These are phyloP conservation scores for Sporothrix sp. DNA, from an alignment of 2,329 filamentous ascomycete species.

Conservation along the genomic window DNA sequence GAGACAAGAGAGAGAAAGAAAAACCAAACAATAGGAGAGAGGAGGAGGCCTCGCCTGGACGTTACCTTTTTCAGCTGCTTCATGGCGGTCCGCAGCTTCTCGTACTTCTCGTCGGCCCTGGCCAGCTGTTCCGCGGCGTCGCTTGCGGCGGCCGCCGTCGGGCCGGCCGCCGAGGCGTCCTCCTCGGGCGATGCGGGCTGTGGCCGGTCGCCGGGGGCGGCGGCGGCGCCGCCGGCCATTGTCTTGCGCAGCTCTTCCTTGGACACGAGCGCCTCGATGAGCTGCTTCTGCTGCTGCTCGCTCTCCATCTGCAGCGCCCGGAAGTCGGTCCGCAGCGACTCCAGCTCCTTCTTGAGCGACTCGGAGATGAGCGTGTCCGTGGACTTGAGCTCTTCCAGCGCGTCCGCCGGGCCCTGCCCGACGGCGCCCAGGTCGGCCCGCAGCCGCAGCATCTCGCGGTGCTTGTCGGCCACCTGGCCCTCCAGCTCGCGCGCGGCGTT, in stretches of 20 bases:
- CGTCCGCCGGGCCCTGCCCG: conserved; percentile 43
- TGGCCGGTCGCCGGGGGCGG: background rate
- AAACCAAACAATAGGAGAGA: too few species aligned
- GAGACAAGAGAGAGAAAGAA: background rate
- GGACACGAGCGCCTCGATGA: conserved; percentile 48
- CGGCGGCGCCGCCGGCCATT: conserved; percentile 31
- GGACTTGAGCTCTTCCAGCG: conserved; percentile 48
- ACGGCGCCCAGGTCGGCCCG: conserved; percentile 46
- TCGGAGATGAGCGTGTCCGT: conserved; percentile 49
- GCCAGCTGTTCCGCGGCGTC: conserved; percentile 27
- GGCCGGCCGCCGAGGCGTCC: background rate
- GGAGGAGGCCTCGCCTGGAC: too few species aligned
- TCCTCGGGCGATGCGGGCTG: too few species aligned
- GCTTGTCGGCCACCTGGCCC: conserved; percentile 40
- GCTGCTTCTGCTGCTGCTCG: conserved; percentile 49
- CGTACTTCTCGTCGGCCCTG: conserved; percentile 43
- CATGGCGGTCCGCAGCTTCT: conserved; percentile 46
- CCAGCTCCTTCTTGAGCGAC: conserved; percentile 49
- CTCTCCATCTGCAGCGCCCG: conserved; percentile 40
- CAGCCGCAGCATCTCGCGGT: conserved; percentile 44
- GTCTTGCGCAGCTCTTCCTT: conserved; percentile 52
- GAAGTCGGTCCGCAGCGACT: conserved; percentile 43
- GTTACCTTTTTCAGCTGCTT: conserved; percentile 52
- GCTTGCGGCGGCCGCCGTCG: conserved; percentile 16
- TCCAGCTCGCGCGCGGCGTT: conserved; percentile 36